These are phyloP conservation scores for Beauveria pseudobassiana DNA, from an alignment of 2,329 filamentous ascomycete species.

Conservation along the genomic window DNA sequence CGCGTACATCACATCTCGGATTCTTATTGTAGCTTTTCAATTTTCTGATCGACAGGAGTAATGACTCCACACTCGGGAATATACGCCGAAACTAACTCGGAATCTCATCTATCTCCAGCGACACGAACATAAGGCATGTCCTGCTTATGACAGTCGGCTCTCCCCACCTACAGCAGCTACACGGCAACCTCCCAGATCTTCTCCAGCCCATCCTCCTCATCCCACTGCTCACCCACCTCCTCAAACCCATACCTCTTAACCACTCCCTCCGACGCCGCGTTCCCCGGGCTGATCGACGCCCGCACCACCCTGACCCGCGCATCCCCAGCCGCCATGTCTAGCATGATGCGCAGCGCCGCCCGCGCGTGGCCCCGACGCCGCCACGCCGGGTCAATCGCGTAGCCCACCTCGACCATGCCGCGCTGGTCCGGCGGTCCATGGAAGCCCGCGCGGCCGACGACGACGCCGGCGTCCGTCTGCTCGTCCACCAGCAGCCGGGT, in stretches of 20 bases:
- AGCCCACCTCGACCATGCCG: constrained; percentile 11
- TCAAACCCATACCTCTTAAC: background rate
- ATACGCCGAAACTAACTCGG: too few species aligned
- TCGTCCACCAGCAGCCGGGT: constrained; percentile 5
- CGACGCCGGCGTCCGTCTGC: background rate
- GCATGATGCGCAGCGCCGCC: constrained; percentile 3
- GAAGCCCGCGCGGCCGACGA: constrained; percentile 10
- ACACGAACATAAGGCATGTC: too few species aligned
- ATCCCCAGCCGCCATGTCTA: background rate
- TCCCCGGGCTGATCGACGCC: background rate
- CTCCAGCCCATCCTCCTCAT: background rate
- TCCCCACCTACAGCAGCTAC: background rate
- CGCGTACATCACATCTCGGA: too few species aligned
- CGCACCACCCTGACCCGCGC: constrained; percentile 4
- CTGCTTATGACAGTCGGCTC: too few species aligned
- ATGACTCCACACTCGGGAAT: too few species aligned
- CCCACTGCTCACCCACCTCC: constrained; percentile 7
- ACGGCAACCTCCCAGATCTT: background rate
- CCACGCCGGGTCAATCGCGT: background rate
- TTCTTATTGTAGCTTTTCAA: too few species aligned
- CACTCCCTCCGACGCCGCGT: background rate
- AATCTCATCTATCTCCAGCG: too few species aligned
- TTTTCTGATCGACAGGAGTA: too few species aligned
- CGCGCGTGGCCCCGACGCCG: constrained; percentile 5
- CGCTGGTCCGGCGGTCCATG: constrained; percentile 4